Evolutionary conservation across 2,329 filamentous ascomycete genomes (phyloP).

Genomic region (Aplosporella prunicola): DNA sequence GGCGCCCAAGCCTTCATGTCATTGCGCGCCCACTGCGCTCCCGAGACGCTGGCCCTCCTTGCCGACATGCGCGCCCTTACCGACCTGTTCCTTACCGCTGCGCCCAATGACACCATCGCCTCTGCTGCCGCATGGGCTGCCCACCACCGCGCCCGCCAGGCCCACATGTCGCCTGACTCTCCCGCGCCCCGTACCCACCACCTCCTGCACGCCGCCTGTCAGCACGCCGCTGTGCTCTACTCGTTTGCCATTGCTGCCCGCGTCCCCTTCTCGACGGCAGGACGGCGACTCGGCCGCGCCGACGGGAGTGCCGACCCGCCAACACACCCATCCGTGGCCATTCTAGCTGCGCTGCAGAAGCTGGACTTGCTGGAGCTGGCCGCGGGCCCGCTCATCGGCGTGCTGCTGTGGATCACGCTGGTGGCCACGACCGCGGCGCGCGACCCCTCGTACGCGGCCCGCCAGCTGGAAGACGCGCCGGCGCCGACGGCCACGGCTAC

Average conservation of each 20-base stretch:
- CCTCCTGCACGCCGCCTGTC: constrained; percentile 8
- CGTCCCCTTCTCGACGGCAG: constrained; percentile 9
- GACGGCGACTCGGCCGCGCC: not conserved
- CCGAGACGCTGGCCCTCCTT: constrained; percentile 1
- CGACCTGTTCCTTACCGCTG: constrained; percentile 3
- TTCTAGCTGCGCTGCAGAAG: constrained; percentile 6
- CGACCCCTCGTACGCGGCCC: no score
- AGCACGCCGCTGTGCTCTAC: constrained; percentile 8
- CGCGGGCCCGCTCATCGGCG: constrained; percentile 24
- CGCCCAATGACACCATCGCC: not conserved
- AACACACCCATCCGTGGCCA: constrained; percentile 7
- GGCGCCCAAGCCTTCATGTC: constrained; percentile 4
- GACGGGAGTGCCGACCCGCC: not conserved
- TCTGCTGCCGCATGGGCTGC: no score
- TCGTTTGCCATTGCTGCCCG: constrained; percentile 7
- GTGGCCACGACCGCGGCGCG: constrained; percentile 21
- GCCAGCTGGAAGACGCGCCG: no score
- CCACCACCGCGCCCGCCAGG: no score
- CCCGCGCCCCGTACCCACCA: constrained; percentile 1
- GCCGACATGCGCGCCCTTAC: constrained; percentile 9
- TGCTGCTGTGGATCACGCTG: constrained; percentile 23
- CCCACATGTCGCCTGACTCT: no score
- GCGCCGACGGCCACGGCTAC: no score
- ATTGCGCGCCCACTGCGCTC: constrained; percentile 3
- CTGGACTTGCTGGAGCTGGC: constrained; percentile 19